Evolutionary conservation across 768 basidiomycete genomes (phyloP), one percentile per base, ranked within the genome.

Genomic region (Postia placenta): DNA sequence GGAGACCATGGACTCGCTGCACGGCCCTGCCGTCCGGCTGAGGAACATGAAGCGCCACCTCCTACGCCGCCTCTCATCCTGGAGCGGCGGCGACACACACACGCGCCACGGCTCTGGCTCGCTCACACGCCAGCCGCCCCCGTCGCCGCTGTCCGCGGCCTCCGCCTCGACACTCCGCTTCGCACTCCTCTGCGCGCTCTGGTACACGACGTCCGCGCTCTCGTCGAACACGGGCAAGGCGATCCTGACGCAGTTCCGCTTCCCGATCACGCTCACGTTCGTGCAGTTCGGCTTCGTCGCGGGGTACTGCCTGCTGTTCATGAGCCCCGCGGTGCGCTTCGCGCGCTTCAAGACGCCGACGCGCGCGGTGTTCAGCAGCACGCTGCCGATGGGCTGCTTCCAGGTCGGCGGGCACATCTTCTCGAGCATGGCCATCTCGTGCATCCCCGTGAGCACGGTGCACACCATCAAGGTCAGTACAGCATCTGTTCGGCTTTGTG

Each of bases 371-470:
- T 57, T 98, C 22, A 70, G 69, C 50, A 87, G 75, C 50, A 96
- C 94, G 2, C 63, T 96, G 23, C 92, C 94, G 1, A 98, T 98
- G 95, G 94, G 93, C 20, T 76, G 88, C 52, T 99, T 99, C 65
- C 96, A 99, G 69, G 94, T 99, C 27, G 92, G 85, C 5, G 96
- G 96, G 1, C 96, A 99, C 64, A 92, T 99, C 60, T 97, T 96
- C 65, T 93, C 93, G 15, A 95, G 92, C 58, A 85, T 99, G 71
- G 96, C 96, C 11, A 99, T 97, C 46, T 92, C 93, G 42, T 76
- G 92, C 44, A 95, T 97, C 52, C 92, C 89, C 2, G 96, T 99
- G 51, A 92, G 89, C 71, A 99, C 96, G 0, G 93, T 97, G 12
- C 96, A 99, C 66, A 98, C 95, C 41, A 97, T 98, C 69, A 99